Percentiles rank a stretch among this genome's conserved stretches.
Evolutionary conservation across 306 rosid genomes (phyloP).

Genomic region (Begonia fuchsioides): DNA sequence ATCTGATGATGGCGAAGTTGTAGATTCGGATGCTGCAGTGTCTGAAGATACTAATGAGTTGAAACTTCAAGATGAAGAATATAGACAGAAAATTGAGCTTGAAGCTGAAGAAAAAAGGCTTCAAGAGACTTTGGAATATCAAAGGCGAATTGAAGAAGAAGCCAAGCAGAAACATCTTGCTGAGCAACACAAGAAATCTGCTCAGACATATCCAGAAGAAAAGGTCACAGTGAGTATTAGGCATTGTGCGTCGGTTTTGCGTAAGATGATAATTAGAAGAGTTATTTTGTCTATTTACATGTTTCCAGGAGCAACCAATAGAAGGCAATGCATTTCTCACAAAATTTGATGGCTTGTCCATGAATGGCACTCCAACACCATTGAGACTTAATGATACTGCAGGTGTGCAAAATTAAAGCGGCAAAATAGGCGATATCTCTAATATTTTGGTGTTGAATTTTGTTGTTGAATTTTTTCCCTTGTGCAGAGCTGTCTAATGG

Average conservation of each 20-base stretch:
- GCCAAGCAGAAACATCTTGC: constrained; percentile 92
- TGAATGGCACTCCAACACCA: constrained; percentile 28
- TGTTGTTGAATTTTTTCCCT: constrained; percentile 15
- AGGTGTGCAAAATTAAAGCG: constrained; percentile 19
- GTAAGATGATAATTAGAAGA: neutral
- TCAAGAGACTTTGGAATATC: constrained; percentile 86
- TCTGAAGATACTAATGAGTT: constrained; percentile 34
- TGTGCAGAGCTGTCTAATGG: constrained; percentile 39
- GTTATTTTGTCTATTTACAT: constrained; percentile 8
- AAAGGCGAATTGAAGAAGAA: constrained; percentile 74
- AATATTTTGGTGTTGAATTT: constrained; percentile 9
- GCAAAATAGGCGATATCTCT: constrained; percentile 7
- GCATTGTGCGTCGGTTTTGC: no score
- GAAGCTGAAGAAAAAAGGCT: constrained; percentile 91
- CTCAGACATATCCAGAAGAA: constrained; percentile 24
- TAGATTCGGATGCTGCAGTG: constrained; percentile 34
- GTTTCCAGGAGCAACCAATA: constrained; percentile 36
- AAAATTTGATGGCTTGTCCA: constrained; percentile 23
- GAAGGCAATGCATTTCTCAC: constrained; percentile 27
- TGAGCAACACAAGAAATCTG: constrained; percentile 62
- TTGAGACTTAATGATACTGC: constrained; percentile 19
- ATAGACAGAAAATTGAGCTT: constrained; percentile 59
- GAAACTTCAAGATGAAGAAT: constrained; percentile 63
- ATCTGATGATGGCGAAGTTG: constrained; percentile 30
- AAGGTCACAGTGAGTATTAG: constrained; percentile 17